Base-by-base conservation (phyloP, 2,329 filamentous ascomycete genomes). In the Lachnellula subtilissima region DNA sequence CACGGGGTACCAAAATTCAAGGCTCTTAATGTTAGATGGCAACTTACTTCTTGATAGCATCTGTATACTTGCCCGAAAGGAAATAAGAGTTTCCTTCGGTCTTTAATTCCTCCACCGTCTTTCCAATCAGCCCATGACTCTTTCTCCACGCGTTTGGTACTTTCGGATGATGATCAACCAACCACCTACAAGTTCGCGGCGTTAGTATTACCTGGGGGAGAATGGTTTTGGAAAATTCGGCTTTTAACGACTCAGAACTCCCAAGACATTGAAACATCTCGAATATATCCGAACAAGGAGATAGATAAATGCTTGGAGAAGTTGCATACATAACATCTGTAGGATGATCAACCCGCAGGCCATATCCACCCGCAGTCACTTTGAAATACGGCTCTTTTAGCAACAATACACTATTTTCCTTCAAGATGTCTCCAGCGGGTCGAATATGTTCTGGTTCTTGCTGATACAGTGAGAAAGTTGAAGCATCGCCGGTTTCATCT, bases 381-480 rank as follows among this genome's bases (percentile, higher is more conserved):
- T 46, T 50, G 17, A 53, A 40, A 36, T 43, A 56, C 8, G 54
- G 54, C 7, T 53, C 50, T 28, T 53, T 56, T 8, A 50, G 3
- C 17, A 56, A 25, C n/a, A 50, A 23, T 5, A 56, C 50, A 11
- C n/a, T 22, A 2, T 28, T 45, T 5, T 46, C 17, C 9, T 17
- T n/a, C 6, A 49, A 17, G 5, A 53, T n/a, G n/a, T 37, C 37
- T 2, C 2, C 17, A 8, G 50, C 45, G 5, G 37, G 36, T 4
- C 25, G 14, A 15, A 40, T 23, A 28, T 28, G 35, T 5, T 55
- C 43, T 4, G 43, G 23, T 2, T 71, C 68, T 6, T 72, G 73
- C 43, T 77, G 74, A 47, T 78, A 70, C 55, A 76, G 73, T 0
- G 78, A 60, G 54, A 75, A 68, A 1, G 78, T 60, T 19, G 71